These are phyloP conservation scores for Alternaria alternata DNA, from an alignment of 2,329 filamentous ascomycete species.

Conservation along the genomic window DNA sequence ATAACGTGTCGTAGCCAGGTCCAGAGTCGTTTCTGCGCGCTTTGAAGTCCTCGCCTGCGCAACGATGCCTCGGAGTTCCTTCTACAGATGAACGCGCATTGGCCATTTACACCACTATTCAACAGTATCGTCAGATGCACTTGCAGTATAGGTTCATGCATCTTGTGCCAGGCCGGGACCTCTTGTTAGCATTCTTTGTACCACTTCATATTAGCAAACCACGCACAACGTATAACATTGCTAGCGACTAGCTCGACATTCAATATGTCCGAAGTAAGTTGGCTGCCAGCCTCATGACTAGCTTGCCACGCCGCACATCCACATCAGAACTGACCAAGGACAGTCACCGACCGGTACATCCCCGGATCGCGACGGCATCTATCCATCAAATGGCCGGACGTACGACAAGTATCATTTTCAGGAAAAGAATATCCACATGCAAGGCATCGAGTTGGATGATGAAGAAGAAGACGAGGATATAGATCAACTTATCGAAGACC, in stretches of 20 bases:
- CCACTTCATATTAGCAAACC: not conserved
- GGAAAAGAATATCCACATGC: constrained; percentile 11
- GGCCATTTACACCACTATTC: not conserved
- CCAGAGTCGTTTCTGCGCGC: constrained; percentile 6
- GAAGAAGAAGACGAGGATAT: constrained; percentile 85
- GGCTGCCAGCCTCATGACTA: not conserved
- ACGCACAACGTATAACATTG: not conserved
- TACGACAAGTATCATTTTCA: constrained; percentile 18
- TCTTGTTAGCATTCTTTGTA: not conserved
- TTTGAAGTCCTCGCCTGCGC: constrained; percentile 5
- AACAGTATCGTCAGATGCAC: constrained; percentile 5
- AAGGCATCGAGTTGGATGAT: constrained; percentile 61
- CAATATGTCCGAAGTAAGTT: constrained; percentile 17
- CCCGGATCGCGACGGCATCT: constrained; percentile 14
- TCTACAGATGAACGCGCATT: constrained; percentile 12
- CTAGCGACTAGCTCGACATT: constrained; percentile 1
- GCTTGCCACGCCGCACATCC: not conserved
- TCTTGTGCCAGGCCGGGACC: not conserved
- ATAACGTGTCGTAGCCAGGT: not conserved
- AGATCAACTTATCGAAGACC: constrained; percentile 84
- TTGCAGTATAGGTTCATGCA: not conserved
- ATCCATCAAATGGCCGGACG: constrained; percentile 10
- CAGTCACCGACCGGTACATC: constrained; percentile 12
- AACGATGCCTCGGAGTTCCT: constrained; percentile 11
- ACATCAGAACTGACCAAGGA: constrained; percentile 1